Conservation (phyloP, 306 rosid genomes). For the Rubus idaeus region DNA sequence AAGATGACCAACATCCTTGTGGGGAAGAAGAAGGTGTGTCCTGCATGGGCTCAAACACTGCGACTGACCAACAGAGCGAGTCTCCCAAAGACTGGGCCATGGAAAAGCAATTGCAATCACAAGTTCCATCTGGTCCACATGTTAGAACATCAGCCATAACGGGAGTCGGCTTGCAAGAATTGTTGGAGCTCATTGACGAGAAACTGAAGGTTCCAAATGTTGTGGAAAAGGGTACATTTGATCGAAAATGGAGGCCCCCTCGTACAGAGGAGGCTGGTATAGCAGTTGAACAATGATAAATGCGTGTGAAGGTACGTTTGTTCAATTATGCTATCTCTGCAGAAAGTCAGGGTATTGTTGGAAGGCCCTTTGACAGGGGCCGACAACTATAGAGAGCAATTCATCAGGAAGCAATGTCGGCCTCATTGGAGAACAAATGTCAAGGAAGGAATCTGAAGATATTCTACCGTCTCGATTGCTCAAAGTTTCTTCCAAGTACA, state of each 20-base stretch:
- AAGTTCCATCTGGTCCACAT: conserved; percentile 52
- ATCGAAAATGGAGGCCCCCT: conserved; percentile 83
- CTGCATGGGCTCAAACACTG: conserved; percentile 18
- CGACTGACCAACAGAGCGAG: conserved; percentile 31
- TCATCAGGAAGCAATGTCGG: background rate
- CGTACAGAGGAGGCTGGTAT: conserved; percentile 39
- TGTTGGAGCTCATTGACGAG: conserved; percentile 70
- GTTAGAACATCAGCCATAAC: conserved; percentile 69
- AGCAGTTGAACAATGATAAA: conserved; percentile 42
- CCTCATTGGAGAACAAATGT: conserved; percentile 1
- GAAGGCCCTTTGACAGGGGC: background rate
- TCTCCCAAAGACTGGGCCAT: conserved; percentile 16
- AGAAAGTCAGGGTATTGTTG: background rate
- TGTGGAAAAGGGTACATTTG: conserved; percentile 46
- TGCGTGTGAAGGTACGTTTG: background rate
- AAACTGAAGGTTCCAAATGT: conserved; percentile 51
- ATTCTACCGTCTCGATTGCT: background rate
- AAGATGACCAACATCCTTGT: conserved; percentile 37
- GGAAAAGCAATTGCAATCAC: conserved; percentile 22
- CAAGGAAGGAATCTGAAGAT: background rate
- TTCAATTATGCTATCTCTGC: background rate
- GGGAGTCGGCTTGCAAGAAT: conserved; percentile 83
- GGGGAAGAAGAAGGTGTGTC: conserved; percentile 41
- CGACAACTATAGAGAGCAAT: background rate
- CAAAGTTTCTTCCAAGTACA: background rate